Evolutionary conservation across 768 basidiomycete genomes (phyloP), one percentile per base, ranked within the genome.

Genomic region (Lentinula lateritia): DNA sequence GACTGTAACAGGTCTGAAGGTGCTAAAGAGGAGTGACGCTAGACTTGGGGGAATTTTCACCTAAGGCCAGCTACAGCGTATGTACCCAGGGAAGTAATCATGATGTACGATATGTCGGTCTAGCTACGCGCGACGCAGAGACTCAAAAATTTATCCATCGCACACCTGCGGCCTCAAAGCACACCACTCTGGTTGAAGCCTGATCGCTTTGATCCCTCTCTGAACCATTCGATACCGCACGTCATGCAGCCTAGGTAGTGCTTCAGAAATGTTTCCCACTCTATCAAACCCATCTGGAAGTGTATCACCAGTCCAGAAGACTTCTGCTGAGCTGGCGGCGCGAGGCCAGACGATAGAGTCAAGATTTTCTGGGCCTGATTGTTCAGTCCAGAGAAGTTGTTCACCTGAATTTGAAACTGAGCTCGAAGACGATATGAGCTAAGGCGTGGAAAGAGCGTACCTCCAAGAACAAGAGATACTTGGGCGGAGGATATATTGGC

Each of bases 301-400:
- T 35, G 60, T 61, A 42, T 34, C 50, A 34, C 81, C 82, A 2
- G 74, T 80, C 84, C 84, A 84, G 69, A 82, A 84, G 50, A 84
- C 67, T 67, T 85, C 84, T 0, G 80, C 81, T 0, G 78, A 75
- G 0, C 79, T 72, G 0, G 77, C 78, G 1, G 76, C 75, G 16
- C 79, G 73, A 0, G 80, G 83, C 83, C 83, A 85, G 0, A 77
- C 68, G 48, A 76, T 76, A 15, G 72, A 50, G 58, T 85, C 83
- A 28, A 84, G 65, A 62, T 79, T 84, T 60, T 72, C 68, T 38
- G 82, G 76, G 15, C 74, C 73, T 0, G 80, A 75, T 60, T 63
- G 58, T 63, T 86, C 85, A 2, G 79, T 75, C 83, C 83, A 86
- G 5, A 86, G 75, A 1, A 78, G 74, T 3, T 80, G 76, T 65